Conservation (phyloP, 768 basidiomycete genomes). For the Vishniacozyma victoriae region DNA sequence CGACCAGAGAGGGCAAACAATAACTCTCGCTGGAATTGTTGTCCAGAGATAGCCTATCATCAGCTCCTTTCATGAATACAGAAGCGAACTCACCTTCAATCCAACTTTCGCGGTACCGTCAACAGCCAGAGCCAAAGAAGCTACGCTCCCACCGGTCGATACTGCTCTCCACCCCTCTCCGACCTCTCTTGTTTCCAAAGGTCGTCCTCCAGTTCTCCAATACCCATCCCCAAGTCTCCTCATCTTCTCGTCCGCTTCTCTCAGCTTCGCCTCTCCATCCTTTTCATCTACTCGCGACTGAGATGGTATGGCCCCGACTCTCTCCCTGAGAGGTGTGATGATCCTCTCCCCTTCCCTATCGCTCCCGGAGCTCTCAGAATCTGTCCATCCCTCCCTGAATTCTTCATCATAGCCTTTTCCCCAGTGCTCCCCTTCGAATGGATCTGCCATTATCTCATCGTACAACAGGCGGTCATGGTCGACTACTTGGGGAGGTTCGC, state of each 20-base stretch:
- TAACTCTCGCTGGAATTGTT: constrained; percentile 30
- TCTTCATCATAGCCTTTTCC: not conserved
- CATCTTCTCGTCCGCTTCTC: not conserved
- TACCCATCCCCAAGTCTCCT: not conserved
- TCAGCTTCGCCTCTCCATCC: not conserved
- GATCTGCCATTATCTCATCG: constrained; percentile 32
- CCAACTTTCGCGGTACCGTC: not conserved
- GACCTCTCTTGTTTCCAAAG: constrained; percentile 3
- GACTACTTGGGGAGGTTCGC: not conserved
- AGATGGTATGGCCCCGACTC: not conserved
- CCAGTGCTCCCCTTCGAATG: constrained; percentile 17
- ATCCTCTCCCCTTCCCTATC: constrained; percentile 3
- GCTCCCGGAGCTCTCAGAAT: constrained; percentile 10
- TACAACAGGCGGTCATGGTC: constrained; percentile 26
- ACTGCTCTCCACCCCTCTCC: constrained; percentile 32
- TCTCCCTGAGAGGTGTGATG: not conserved
- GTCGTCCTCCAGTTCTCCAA: not conserved
- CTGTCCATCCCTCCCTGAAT: constrained; percentile 8
- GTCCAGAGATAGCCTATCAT: constrained; percentile 16
- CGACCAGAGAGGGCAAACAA: constrained; percentile 29
- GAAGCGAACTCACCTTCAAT: not conserved
- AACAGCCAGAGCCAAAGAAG: not conserved
- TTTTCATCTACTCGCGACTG: not conserved
- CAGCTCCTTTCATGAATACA: not conserved
- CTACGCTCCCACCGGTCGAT: constrained; percentile 15